These are phyloP conservation scores for Oryza coarctata DNA, from an alignment of 176 grass and related monocot species.

Conservation along the genomic window DNA sequence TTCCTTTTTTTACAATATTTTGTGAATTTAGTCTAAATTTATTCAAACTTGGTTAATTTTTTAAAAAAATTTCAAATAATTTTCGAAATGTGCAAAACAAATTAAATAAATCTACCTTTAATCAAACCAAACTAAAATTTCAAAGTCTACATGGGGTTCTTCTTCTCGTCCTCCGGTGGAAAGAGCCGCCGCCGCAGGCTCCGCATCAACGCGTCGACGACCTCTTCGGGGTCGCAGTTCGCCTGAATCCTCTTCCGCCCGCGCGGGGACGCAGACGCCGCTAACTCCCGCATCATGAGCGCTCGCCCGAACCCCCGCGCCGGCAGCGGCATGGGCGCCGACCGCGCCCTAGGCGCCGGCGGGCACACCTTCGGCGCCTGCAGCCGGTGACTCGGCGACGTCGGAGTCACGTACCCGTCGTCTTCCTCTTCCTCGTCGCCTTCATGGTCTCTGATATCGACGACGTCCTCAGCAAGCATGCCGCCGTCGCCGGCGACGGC, in stretches of 20 bases:
- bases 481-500: too few relatives aligned
- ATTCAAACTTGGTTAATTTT: too few relatives aligned
- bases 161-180: not conserved
- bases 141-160: not conserved
- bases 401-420: constrained; percentile 26
- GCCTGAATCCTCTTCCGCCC: not conserved
- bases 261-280: too few relatives aligned
- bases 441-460: not conserved
- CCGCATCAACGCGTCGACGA: not conserved
- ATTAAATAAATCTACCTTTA: too few relatives aligned
- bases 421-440: not conserved
- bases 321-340: too few relatives aligned
- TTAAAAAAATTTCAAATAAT: too few relatives aligned
- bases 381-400: constrained; percentile 23
- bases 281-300: too few relatives aligned
- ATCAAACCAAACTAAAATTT: not conserved
- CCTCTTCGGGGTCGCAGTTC: not conserved
- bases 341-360: not conserved
- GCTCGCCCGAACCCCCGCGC: not conserved
- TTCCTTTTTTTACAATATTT: too few relatives aligned
- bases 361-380: not conserved
- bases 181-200: not conserved
- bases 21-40: too few relatives aligned
- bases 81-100: too few relatives aligned
- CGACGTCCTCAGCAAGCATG: not conserved